These are phyloP conservation scores for Pseudogymnoascus sp. DNA, from an alignment of 2,329 filamentous ascomycete species.

Conservation along the genomic window DNA sequence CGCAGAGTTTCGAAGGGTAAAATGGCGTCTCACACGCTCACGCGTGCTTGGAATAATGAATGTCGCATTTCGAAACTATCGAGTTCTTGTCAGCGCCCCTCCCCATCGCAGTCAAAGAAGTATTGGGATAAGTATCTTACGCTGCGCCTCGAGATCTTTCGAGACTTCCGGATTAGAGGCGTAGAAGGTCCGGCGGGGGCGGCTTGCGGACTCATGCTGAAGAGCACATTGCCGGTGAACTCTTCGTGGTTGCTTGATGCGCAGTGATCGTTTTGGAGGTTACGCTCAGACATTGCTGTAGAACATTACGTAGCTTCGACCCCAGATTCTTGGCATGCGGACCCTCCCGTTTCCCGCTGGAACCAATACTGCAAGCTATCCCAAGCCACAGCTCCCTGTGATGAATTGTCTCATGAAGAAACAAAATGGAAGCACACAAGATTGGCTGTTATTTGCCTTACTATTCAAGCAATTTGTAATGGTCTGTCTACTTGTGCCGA, in stretches of 20 bases:
- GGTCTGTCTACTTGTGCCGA: not conserved
- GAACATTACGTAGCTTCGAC: not conserved
- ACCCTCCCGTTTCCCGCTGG: not conserved
- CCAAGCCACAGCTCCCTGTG: not conserved
- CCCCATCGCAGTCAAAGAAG: not conserved
- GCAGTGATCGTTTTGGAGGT: not conserved
- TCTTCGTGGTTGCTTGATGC: not conserved
- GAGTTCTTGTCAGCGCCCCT: not conserved
- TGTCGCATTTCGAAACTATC: conserved; percentile 71
- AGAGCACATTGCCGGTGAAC: conserved; percentile 1
- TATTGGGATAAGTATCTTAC: conserved; percentile 18
- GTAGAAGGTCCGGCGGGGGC: conserved; percentile 22
- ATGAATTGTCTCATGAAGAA: not conserved
- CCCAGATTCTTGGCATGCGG: conserved; percentile 3
- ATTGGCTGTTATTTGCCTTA: not conserved
- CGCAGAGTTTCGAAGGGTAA: conserved; percentile 60
- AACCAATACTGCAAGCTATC: not conserved
- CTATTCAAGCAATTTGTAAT: not conserved
- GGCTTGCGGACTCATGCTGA: conserved; percentile 27
- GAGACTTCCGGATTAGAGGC: conserved; percentile 18
- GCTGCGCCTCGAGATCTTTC: conserved; percentile 20
- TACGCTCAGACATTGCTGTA: not conserved
- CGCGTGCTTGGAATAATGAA: conserved; percentile 83
- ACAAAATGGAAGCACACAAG: not conserved
- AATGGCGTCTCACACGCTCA: conserved; percentile 71